phyloP scores from a whole-genome alignment of 345 rosid genomes.

The Arabis alpina region DNA sequence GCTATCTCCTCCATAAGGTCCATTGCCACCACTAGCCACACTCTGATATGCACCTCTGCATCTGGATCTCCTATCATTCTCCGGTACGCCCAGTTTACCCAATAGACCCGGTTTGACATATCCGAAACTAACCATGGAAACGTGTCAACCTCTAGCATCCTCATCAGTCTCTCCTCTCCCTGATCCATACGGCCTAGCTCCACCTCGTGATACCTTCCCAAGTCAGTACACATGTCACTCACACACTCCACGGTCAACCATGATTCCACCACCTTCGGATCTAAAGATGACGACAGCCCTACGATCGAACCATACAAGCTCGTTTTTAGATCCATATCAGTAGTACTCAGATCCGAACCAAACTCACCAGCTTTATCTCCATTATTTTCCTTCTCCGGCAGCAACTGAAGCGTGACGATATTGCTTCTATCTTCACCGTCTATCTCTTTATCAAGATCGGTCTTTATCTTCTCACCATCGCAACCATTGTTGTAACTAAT shows the following conservation, averaged over 20 bases:
- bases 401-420: conserved; percentile 58
- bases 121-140: conserved; percentile 77
- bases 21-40: conserved; percentile 35
- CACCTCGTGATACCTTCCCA: conserved; percentile 27
- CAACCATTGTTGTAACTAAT: conserved; percentile 31
- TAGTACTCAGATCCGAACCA: not conserved
- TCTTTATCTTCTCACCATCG: conserved; percentile 33
- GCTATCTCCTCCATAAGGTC: conserved; percentile 46
- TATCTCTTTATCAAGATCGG: conserved; percentile 29
- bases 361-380: conserved; percentile 13
- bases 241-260: conserved; percentile 79
- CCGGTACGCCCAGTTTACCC: conserved; percentile 71
- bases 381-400: conserved; percentile 45
- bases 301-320: conserved; percentile 5
- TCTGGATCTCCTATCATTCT: conserved; percentile 47
- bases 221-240: conserved; percentile 53
- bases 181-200: conserved; percentile 50
- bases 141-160: conserved; percentile 60
- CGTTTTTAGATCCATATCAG: not conserved
- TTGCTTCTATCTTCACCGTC: conserved; percentile 9
- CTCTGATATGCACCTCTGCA: conserved; percentile 28
- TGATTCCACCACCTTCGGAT: conserved; percentile 49
- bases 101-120: conserved; percentile 50
- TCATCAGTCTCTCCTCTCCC: conserved; percentile 46
- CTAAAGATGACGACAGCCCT: conserved; percentile 23